Base-by-base conservation (phyloP, 768 basidiomycete genomes). In the Xanthoconium purpureum region DNA sequence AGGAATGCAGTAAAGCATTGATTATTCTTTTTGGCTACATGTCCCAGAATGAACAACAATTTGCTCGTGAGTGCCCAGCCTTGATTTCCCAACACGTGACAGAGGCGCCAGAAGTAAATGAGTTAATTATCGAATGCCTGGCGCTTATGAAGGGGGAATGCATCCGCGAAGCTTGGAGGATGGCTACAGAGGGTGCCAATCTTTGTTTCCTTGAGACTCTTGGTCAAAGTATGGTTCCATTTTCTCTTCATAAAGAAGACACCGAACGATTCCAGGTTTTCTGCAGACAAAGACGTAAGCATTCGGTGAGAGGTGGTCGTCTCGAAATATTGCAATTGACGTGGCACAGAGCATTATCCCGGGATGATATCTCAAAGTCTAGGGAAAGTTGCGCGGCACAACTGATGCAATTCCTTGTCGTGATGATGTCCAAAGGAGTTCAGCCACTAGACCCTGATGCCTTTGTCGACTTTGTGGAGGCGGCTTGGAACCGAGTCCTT, bases 1-100 rank as follows among this genome's bases (percentile, higher is more conserved):
- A 32, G 24, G 70, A 71, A 44, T 73, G 67, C 50, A 70, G 71
- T 47, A 70, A 63, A 52, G 57, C 54, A n/a, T 53, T 71, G 49
- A 59, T 69, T 1, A 45, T 63, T 47, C 70, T 71, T 30, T 70
- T 70, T 33, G 62, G 63, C 10, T 54, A 57, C 49, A 20, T 61
- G 30, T 68, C 62, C 24, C 62, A 52, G 47, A 50, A 56, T n/a
- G 71, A 63, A 30, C 60, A 62, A 37, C 17, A 56, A 54, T 20
- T 52, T 43, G 37, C 36, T 57, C 37, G 70, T 61, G 44, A 61
- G 71, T 61, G 12, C 18, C 14, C 14, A 1, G 33, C 17, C 18
- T 46, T 39, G 12, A n/a, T 30, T 52, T 59, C 29, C 11, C 9
- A 20, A 45, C 40, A 38, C 3, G 15, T 42, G 20, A n/a, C 46